Evolutionary conservation across 768 basidiomycete genomes (phyloP), one percentile per base, ranked within the genome.

Genomic region (Nidula microcarpa): DNA sequence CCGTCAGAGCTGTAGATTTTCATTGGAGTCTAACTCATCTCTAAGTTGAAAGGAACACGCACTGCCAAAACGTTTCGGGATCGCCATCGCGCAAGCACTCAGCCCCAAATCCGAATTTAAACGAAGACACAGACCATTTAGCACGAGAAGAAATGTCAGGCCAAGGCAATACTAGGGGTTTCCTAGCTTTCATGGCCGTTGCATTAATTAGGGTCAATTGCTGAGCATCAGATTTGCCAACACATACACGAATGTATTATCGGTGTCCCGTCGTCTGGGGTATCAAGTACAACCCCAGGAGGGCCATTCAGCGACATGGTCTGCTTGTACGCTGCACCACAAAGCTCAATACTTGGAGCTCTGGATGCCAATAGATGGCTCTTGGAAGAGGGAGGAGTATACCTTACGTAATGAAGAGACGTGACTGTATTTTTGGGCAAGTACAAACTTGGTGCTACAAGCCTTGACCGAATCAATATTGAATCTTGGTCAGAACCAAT

Each of bases 31-130:
- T 39, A 41, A 10, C 1, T 23, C n/a, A 33, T 34, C 52, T 43
- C n/a, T n/a, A 41, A 30, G 44, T 3, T 43, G 33, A 50, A 51
- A 33, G 10, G 17, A 39, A 53, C 6, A 79, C 93, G 68, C 68
- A 98, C 95, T 98, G 97, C 97, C 97, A 98, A 65, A 98, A 96
- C 0, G 95, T 98, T 39, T 91, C 87, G 33, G 91, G 86, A 63
- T 96, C 89, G 34, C 83, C 82, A 61, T 98, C 95, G 30, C 85
- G 79, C 43, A 98, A 74, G 68, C 94, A 94, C 64, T 97, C 94
- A 37, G 93, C 85, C 6, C 96, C 94, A 66, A 95, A 98, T 1
- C 95, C 95, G 57, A 95, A 97, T 68, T 99, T 99, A 72, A 83
- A 93, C 0, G 91, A 94, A 10, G 95, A 98, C 3, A 98, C 96